Base-by-base conservation (phyloP, 2,329 filamentous ascomycete species). In the Penicillium sp. region DNA sequence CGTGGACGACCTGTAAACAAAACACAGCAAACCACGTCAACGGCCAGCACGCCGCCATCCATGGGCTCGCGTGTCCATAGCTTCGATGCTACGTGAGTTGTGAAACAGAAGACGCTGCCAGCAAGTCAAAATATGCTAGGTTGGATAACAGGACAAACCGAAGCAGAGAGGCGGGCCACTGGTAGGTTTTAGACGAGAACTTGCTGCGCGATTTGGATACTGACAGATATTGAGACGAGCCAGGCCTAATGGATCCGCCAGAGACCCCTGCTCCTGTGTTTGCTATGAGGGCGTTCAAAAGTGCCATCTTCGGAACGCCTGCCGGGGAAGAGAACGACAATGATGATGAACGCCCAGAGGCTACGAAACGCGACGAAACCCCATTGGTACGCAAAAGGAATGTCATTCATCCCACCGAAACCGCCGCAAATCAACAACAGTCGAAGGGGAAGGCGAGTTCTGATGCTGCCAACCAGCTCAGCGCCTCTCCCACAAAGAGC, bases 231-330 rank as follows among this genome's bases (percentile, higher is more conserved):
- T 30, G 48, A 73, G 71, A 70, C 59, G 65, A 68, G 60, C 87
- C 74, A 80, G 84, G 70, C 79, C 80, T 69, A 58, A 65, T 80
- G 58, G 83, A 86, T 43, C 74, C 80, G 6, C 84, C 83, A 50
- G 83, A 86, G 62, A 87, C 85, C 1, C 85, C 85, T 8, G 85
- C 84, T 47, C 84, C 84, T 47, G 77, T 87, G 21, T 88, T 88
- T 67, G 84, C 84, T 18, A 81, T 86, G 56, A 84, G 85, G 64
- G 85, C 85, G 16, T 85, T 87, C 70, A 85, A 83, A 64, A 83
- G 84, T 59, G 82, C 83, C 45, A 71, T 88, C 56, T 87, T 85
- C 70, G 84, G 84, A 24, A 87, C 84, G 0, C 84, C 84, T 14
- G 79, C 80, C 21, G 78, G 79, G 11, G 74, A 78, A 42, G 76